phyloP scores from a whole-genome alignment of 2,329 filamentous ascomycete species.

The Exophiala calicioides region DNA sequence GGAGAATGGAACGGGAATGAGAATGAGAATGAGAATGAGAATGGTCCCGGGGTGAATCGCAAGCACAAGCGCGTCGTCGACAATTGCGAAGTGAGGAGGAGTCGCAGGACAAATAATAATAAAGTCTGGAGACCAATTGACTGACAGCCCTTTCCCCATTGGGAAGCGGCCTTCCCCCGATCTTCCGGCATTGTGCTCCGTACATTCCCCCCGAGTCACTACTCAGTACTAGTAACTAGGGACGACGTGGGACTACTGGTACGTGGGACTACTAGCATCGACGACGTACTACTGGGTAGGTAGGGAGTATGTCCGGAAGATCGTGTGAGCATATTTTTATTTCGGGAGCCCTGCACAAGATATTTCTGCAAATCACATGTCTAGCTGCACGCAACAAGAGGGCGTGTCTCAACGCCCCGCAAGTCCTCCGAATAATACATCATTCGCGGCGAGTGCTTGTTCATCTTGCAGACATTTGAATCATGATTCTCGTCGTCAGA shows the following conservation, averaged over 20 bases:
- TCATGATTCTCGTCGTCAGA: not conserved
- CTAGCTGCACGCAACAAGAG: constrained; percentile 1
- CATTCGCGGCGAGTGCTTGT: not conserved
- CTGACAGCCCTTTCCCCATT: constrained; percentile 9
- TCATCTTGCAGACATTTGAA: not conserved
- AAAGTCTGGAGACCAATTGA: constrained; percentile 13
- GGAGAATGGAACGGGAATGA: too few species aligned
- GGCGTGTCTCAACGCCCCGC: not conserved
- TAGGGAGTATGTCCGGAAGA: too few species aligned
- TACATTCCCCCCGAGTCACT: not conserved
- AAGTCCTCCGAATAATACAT: not conserved
- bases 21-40: too few species aligned
- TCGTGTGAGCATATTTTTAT: too few species aligned
- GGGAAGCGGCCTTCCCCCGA: constrained; percentile 4
- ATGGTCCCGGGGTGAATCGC: constrained; percentile 6
- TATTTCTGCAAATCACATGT: not conserved
- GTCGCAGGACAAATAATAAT: constrained; percentile 10
- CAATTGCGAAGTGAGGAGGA: constrained; percentile 9
- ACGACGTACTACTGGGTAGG: too few species aligned
- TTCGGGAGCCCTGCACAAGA: constrained; percentile 7
- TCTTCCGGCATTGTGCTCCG: not conserved
- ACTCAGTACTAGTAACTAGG: too few species aligned
- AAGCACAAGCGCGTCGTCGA: constrained; percentile 9
- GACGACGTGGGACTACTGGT: too few species aligned
- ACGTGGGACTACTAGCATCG: too few species aligned